phyloP scores from a whole-genome alignment of 345 rosid genomes.

The Lumnitzera littorea region DNA sequence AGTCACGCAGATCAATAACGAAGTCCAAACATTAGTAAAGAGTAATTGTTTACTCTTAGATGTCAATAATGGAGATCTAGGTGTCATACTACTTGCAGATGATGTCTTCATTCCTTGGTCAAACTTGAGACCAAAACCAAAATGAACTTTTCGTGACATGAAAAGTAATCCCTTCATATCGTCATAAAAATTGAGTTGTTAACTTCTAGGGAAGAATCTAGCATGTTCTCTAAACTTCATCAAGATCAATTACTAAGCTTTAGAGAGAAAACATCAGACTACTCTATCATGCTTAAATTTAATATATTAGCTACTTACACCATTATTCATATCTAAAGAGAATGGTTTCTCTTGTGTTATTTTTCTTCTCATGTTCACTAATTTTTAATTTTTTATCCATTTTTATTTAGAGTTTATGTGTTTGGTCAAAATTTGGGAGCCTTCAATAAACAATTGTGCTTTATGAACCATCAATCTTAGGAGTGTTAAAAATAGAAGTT shows the following conservation, averaged over 20 bases:
- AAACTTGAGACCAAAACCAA: constrained; percentile 93
- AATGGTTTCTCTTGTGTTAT: too few species aligned
- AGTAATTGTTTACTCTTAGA: too few species aligned
- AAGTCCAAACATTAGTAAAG: too few species aligned
- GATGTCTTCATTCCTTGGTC: constrained; percentile 98
- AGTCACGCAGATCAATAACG: too few species aligned
- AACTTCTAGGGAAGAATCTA: constrained; percentile 85
- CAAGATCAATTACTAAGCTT: constrained; percentile 94
- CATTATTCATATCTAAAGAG: too few species aligned
- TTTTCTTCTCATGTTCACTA: too few species aligned
- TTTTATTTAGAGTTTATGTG: too few species aligned
- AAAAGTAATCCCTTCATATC: constrained; percentile 87
- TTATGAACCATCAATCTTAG: too few species aligned
- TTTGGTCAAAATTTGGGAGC: too few species aligned
- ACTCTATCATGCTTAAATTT: constrained; percentile 81
- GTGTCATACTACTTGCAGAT: constrained; percentile 98
- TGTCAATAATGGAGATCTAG: constrained; percentile 90
- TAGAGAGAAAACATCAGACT: constrained; percentile 81
- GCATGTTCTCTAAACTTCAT: constrained; percentile 99
- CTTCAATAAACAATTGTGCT: too few species aligned
- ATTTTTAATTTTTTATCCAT: too few species aligned
- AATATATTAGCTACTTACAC: constrained; percentile 80
- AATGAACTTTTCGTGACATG: constrained; percentile 92
- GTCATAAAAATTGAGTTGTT: constrained; percentile 68
- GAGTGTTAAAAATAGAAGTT: too few species aligned